phyloP scores from a whole-genome alignment of 2,329 filamentous ascomycete genomes.

The Curvularia sp. region DNA sequence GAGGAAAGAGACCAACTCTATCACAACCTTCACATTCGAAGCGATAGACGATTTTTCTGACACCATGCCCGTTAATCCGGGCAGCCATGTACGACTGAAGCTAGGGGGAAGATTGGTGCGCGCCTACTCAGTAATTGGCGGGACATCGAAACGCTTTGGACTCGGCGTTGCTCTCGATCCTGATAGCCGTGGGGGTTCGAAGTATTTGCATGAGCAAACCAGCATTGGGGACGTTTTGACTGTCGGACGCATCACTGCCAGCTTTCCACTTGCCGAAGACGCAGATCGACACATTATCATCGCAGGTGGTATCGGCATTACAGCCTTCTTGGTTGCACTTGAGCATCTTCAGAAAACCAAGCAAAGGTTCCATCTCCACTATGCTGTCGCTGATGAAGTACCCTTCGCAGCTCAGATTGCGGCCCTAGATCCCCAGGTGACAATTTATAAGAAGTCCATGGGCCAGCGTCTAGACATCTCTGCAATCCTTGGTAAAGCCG shows the following conservation, averaged over 20 bases:
- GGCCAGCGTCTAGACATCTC: slow-evolving; percentile 63
- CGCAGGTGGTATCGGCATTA: slow-evolving; percentile 70
- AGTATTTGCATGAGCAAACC: slow-evolving; percentile 62
- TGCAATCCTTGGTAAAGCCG: slow-evolving; percentile 55
- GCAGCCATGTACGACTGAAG: slow-evolving; percentile 64
- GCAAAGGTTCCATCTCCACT: slow-evolving; percentile 63
- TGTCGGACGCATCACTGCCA: slow-evolving; percentile 60
- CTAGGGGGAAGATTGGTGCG: slow-evolving; percentile 65
- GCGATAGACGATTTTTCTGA: slow-evolving; percentile 48
- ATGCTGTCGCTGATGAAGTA: slow-evolving; percentile 63
- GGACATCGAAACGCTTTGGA: slow-evolving; percentile 60
- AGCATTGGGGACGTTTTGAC: slow-evolving; percentile 60
- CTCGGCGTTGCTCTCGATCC: slow-evolving; percentile 66
- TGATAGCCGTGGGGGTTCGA: slow-evolving; percentile 66
- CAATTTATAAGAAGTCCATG: slow-evolving; percentile 61
- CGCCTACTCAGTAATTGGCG: slow-evolving; percentile 67
- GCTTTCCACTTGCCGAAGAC: slow-evolving; percentile 55
- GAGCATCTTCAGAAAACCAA: slow-evolving; percentile 41
- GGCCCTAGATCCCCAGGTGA: slow-evolving; percentile 53
- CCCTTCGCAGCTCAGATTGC: slow-evolving; percentile 62
- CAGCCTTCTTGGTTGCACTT: slow-evolving; percentile 65
- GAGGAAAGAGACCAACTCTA: slow-evolving; percentile 58
- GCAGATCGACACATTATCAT: slow-evolving; percentile 69
- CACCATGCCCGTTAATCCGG: slow-evolving; percentile 51
- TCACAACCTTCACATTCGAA: slow-evolving; percentile 63